Percentiles rank a stretch among this genome's conserved stretches.
Evolutionary conservation across 331 rosid genomes (phyloP).

Genomic region (Stylosanthes scabra): DNA sequence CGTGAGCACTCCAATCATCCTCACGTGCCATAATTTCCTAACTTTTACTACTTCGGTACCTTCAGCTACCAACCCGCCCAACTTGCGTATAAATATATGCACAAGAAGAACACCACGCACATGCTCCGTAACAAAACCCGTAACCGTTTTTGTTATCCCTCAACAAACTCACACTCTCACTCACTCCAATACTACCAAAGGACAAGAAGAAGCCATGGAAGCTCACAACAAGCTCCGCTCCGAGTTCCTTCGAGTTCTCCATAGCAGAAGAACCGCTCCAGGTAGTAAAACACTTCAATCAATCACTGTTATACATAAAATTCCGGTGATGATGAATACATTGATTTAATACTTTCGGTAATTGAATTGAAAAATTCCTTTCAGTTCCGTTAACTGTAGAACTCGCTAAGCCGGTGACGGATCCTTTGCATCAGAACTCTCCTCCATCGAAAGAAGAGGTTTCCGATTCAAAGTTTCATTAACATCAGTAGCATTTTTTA

Average conservation of each 20-base stretch:
- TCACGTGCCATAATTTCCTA: constrained; percentile 40
- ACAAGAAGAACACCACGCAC: not conserved
- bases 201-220: constrained; percentile 31
- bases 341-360: not conserved
- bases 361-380: constrained; percentile 21
- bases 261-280: constrained; percentile 56
- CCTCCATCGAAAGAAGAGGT: constrained; percentile 61
- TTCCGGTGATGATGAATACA: not conserved
- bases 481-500: not conserved
- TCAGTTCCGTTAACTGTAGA: constrained; percentile 70
- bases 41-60: not conserved
- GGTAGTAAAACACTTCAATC: too few relatives aligned
- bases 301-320: not conserved
- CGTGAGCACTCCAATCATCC: constrained; percentile 32
- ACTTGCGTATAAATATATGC: constrained; percentile 12
- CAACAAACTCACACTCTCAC: not conserved
- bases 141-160: not conserved
- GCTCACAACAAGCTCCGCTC: constrained; percentile 54
- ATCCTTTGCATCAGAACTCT: constrained; percentile 60
- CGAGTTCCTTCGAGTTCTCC: constrained; percentile 58
- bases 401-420: constrained; percentile 55
- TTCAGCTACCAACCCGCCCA: constrained; percentile 31
- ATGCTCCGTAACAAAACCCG: not conserved
- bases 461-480: not conserved
- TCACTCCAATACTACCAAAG: constrained; percentile 36